Percentiles rank a stretch among this genome's conserved stretches.
phyloP scores from a whole-genome alignment of 805 yeast genomes.

The Wickerhamomyces alni region DNA sequence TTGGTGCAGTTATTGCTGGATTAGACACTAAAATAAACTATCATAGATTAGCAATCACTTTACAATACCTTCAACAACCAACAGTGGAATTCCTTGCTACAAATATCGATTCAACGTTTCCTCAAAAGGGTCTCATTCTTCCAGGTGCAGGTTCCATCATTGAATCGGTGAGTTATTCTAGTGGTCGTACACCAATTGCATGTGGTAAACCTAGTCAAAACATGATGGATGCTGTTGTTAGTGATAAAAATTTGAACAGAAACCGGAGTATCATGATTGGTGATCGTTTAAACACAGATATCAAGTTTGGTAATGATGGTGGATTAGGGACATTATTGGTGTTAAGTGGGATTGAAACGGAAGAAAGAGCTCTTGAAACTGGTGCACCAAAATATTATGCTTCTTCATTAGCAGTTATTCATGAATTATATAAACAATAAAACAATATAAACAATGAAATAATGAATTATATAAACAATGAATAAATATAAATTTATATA shows the following conservation, averaged over 20 bases:
- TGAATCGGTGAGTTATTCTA: conserved; percentile 64
- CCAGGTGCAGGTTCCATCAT: conserved; percentile 96
- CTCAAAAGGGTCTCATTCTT: conserved; percentile 74
- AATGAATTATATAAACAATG: too few relatives aligned
- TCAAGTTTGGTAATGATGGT: conserved; percentile 84
- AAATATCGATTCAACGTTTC: conserved; percentile 92
- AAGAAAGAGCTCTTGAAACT: conserved; percentile 44
- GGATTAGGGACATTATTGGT: conserved; percentile 85
- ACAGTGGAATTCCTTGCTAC: conserved; percentile 80
- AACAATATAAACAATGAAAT: too few relatives aligned
- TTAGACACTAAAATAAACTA: conserved; percentile 74
- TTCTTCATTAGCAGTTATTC: conserved; percentile 45
- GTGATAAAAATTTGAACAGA: conserved; percentile 48
- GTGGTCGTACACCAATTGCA: conserved; percentile 80
- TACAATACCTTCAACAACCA: conserved; percentile 69
- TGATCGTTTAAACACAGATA: conserved; percentile 91
- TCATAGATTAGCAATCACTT: conserved; percentile 70
- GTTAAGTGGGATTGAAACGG: conserved; percentile 86
- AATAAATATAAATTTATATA: too few relatives aligned
- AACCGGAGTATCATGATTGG: conserved; percentile 84
- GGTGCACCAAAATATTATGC: conserved; percentile 63
- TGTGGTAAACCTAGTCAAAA: conserved; percentile 90
- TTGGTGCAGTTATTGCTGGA: conserved; percentile 90
- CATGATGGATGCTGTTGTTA: conserved; percentile 85
- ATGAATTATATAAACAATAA: conserved; percentile 50